phyloP scores from a whole-genome alignment of 306 rosid species.

The Acacia confusa region DNA sequence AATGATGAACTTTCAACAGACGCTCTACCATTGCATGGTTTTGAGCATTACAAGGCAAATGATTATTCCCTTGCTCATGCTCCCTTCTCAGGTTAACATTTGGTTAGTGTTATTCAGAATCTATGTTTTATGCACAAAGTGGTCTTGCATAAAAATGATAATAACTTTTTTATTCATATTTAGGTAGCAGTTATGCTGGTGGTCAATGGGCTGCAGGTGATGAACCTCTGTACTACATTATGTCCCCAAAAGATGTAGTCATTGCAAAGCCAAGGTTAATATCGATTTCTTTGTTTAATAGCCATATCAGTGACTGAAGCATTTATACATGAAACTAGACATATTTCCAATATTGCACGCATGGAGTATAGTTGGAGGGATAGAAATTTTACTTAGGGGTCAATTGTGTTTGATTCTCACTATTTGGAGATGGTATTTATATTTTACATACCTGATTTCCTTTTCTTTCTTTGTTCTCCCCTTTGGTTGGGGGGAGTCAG shows the following conservation, averaged over 20 bases:
- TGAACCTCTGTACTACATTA: constrained; percentile 92
- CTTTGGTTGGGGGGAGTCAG: background rate
- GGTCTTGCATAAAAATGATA: constrained; percentile 26
- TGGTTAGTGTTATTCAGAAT: constrained; percentile 39
- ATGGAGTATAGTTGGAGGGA: background rate
- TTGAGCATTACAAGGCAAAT: constrained; percentile 96
- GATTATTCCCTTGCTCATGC: constrained; percentile 98
- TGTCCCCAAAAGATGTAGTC: constrained; percentile 95
- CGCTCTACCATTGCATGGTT: constrained; percentile 93
- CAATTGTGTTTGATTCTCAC: background rate
- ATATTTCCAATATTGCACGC: background rate
- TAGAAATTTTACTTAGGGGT: background rate
- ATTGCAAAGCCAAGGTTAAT: constrained; percentile 96
- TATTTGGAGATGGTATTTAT: background rate
- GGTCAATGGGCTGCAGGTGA: constrained; percentile 99
- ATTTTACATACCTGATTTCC: background rate
- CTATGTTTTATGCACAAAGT: constrained; percentile 30
- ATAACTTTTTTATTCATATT: constrained; percentile 42
- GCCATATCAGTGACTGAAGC: background rate
- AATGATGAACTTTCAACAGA: constrained; percentile 95
- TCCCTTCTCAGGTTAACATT: constrained; percentile 92
- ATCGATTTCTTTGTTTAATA: constrained; percentile 18
- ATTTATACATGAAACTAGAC: background rate
- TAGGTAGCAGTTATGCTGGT: constrained; percentile 99
- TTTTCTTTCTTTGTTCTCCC: background rate